Conservation (phyloP, 805 yeast species). For the Myxozyma lipomycoides region DNA sequence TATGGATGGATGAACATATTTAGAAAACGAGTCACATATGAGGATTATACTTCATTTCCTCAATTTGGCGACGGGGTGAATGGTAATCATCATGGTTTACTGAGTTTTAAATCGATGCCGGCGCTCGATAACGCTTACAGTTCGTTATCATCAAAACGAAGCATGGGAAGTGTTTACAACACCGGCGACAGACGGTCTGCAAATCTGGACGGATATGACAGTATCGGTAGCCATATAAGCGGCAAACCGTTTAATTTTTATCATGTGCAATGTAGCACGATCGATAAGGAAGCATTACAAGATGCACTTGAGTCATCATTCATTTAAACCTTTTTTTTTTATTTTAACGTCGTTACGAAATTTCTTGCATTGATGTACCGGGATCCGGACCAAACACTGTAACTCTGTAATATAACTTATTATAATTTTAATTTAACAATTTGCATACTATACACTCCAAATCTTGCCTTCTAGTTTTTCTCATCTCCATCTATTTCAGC, state of each 20-base stretch:
- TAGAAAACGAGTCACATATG: slow-evolving; percentile 3
- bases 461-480: neutral
- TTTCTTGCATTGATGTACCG: slow-evolving; percentile 3
- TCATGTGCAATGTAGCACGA: neutral
- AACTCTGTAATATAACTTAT: no score
- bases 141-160: slow-evolving; percentile 4
- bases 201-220: neutral
- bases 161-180: neutral
- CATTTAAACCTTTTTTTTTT: neutral
- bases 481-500: slow-evolving; percentile 18
- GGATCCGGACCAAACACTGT: no score
- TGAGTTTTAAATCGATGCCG: neutral
- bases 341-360: neutral
- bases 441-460: no score
- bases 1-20: slow-evolving; percentile 9
- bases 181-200: neutral
- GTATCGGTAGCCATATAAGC: neutral
- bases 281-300: slow-evolving; percentile 5
- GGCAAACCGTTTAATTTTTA: neutral
- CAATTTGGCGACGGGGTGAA: neutral
- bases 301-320: slow-evolving; percentile 11
- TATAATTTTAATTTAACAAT: no score
- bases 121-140: neutral
- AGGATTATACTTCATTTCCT: slow-evolving; percentile 23
- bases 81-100: neutral